Percentiles rank a stretch among this genome's conserved stretches.
phyloP scores from a whole-genome alignment of 495 filamentous ascomycete genomes.

The Xylaria longipes region DNA sequence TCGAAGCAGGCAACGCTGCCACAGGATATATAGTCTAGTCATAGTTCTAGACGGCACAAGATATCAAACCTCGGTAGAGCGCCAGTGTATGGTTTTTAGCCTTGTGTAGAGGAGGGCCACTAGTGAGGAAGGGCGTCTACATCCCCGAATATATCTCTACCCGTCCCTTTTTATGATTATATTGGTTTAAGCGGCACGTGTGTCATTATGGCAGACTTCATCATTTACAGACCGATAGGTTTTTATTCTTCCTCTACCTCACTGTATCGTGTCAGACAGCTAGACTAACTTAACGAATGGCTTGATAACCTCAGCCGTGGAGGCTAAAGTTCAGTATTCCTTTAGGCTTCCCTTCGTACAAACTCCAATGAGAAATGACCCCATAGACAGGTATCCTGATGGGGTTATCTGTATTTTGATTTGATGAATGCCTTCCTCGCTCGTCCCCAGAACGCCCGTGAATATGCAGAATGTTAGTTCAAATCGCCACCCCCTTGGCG shows the following conservation, averaged over 20 bases:
- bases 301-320: background rate
- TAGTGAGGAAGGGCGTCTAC: background rate
- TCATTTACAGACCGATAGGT: background rate
- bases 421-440: slow-evolving; percentile 6
- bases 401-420: background rate
- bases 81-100: background rate
- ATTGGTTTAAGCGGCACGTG: background rate
- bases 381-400: background rate
- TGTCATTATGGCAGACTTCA: background rate
- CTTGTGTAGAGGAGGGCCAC: background rate
- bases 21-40: background rate
- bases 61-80: background rate
- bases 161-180: background rate
- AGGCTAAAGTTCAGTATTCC: background rate
- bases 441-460: slow-evolving; percentile 5
- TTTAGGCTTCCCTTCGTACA: background rate
- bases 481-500: background rate
- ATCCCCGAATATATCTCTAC: background rate
- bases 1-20: background rate
- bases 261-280: background rate
- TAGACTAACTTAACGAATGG: background rate
- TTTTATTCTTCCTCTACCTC: background rate
- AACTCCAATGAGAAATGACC: background rate
- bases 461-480: slow-evolving; percentile 15
- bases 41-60: background rate